phyloP scores from a whole-genome alignment of 1,284 basidiomycete species.

The Chiua sp. region DNA sequence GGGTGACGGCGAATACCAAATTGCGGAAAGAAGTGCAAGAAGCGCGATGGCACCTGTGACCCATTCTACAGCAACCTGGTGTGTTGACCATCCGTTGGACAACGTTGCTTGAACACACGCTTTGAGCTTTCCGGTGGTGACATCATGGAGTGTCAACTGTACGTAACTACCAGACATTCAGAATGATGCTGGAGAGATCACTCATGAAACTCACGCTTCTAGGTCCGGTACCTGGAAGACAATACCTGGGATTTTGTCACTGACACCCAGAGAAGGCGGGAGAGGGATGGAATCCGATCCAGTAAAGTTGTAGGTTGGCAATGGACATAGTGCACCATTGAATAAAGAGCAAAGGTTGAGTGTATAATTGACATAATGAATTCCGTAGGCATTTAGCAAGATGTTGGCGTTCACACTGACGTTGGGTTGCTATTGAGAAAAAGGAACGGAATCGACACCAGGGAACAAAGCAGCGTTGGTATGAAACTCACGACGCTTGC shows the following conservation, averaged over 20 bases:
- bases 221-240: constrained; percentile 92
- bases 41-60: constrained; percentile 74
- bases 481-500: constrained; percentile 66
- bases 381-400: constrained; percentile 83
- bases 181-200: not conserved
- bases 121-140: constrained; percentile 70
- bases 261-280: constrained; percentile 61
- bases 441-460: constrained; percentile 36
- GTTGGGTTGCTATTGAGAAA: constrained; percentile 61
- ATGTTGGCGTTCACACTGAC: constrained; percentile 82
- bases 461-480: not conserved
- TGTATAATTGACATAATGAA: constrained; percentile 76
- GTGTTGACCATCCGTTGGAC: constrained; percentile 88
- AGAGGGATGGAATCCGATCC: constrained; percentile 81
- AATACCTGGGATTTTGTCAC: constrained; percentile 71
- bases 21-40: constrained; percentile 67
- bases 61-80: constrained; percentile 81
- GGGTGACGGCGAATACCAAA: constrained; percentile 65
- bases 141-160: constrained; percentile 77
- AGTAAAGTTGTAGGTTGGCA: constrained; percentile 87
- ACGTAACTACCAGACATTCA: constrained; percentile 54
- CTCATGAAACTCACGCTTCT: constrained; percentile 60
- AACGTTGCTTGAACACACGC: constrained; percentile 93
- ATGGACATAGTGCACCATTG: constrained; percentile 82
- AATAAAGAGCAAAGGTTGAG: constrained; percentile 81